phyloP scores from a whole-genome alignment of 1,284 basidiomycete species.

The Malassezia arunalokei region DNA sequence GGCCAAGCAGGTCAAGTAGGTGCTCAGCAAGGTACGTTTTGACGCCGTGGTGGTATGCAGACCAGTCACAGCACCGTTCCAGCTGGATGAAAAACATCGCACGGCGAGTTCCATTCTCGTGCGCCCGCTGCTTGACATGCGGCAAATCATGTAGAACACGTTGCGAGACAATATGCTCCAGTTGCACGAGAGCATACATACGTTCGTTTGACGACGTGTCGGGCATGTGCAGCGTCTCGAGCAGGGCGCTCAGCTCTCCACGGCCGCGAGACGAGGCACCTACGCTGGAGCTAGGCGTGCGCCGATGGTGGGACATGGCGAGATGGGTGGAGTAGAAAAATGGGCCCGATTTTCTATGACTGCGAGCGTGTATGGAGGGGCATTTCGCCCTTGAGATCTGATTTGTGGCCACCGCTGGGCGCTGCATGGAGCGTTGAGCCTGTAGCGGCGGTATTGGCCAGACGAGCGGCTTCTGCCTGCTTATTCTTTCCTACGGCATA shows the following conservation, averaged over 20 bases:
- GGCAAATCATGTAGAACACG: conserved; percentile 7
- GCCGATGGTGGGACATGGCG: background rate
- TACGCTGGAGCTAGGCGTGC: background rate
- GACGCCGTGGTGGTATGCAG: background rate
- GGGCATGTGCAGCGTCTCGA: background rate
- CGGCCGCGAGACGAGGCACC: background rate
- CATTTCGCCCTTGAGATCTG: conserved; percentile 20
- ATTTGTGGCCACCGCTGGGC: conserved; percentile 4
- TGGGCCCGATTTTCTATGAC: background rate
- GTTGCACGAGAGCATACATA: conserved; percentile 16
- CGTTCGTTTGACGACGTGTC: conserved; percentile 4
- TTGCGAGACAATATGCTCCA: conserved; percentile 13
- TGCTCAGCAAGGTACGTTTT: conserved; percentile 4
- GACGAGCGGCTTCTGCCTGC: conserved; percentile 32
- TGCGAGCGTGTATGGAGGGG: conserved; percentile 15
- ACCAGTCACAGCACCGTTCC: conserved; percentile 12
- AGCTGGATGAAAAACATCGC: conserved; percentile 3
- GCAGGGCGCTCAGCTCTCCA: background rate
- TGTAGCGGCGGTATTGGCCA: conserved; percentile 23
- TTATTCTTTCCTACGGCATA: conserved; percentile 44
- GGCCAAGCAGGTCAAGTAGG: conserved; percentile 4
- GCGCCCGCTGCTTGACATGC: conserved; percentile 1
- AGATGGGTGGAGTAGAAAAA: background rate
- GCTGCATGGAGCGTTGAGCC: background rate
- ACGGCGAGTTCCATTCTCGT: conserved; percentile 1